Evolutionary conservation across 768 basidiomycete species (phyloP), one percentile per base, ranked within the genome.

Genomic region (Leccinellum rugosiceps): DNA sequence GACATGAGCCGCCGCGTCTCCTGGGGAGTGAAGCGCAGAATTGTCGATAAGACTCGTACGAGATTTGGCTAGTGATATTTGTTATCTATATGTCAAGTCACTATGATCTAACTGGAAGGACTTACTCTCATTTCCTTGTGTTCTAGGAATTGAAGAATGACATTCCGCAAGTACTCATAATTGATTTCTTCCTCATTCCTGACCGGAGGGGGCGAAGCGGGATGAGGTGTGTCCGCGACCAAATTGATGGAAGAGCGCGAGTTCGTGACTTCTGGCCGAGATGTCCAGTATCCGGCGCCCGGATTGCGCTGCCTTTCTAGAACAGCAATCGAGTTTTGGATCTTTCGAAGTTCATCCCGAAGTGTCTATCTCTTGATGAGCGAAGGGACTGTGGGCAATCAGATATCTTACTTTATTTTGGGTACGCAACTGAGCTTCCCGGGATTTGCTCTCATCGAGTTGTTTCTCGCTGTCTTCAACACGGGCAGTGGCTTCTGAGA

Each of bases 41-140:
- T 94, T 38, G 93, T 94, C 1, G 94, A 94, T 44, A 98, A 71
- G 3, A 99, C 95, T 54, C 88, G 83, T 26, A 98, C 85, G 31
- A 99, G 84, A 65, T 94, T 92, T 0, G 94, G 91, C 90, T 94
- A 58, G 10, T 19, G 46, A 51, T 11, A 25, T 66, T 14, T 57
- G 58, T 56, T 55, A 62, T 13, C 21, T 41, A 34, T 21, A 50
- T 26, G 44, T 14, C 21, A 2, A 5, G 4, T 35, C 19, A 35
- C 17, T 3, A 14, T 23, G 23, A 23, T 26, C 25, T 38, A n/a
- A 19, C 7, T 52, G 14, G 34, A 44, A 4, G n/a, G 41, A 77
- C 92, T 70, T 68, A 94, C 94, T 75, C 97, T 82, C 94, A 98
- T 98, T 72, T 98, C 94, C 70, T 96, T 94, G 75, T 98, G 92